phyloP scores from a whole-genome alignment of 352 stramenopile genomes.

The Phytophthora hibernalis region DNA sequence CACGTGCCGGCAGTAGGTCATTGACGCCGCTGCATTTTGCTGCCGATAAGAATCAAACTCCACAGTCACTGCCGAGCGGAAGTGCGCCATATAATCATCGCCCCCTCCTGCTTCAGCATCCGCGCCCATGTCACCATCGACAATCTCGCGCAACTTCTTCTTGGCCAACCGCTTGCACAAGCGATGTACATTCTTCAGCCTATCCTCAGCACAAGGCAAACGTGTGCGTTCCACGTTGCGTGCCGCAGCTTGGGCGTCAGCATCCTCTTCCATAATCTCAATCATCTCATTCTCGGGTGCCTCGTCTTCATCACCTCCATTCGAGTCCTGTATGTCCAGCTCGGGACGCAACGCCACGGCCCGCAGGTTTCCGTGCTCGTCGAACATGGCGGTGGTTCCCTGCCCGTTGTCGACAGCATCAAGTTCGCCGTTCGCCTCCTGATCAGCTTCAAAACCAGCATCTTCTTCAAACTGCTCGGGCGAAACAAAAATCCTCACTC shows the following conservation, averaged over 20 bases:
- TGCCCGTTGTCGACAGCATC: constrained; percentile 64
- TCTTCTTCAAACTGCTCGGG: constrained; percentile 69
- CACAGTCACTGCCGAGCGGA: constrained; percentile 52
- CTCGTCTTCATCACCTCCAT: constrained; percentile 32
- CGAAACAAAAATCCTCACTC: constrained; percentile 59
- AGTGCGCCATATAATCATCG: constrained; percentile 73
- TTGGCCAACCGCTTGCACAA: constrained; percentile 80
- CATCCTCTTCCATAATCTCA: constrained; percentile 70
- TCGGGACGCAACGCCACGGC: constrained; percentile 40
- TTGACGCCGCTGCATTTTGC: constrained; percentile 84
- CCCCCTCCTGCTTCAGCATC: constrained; percentile 48
- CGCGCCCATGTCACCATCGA: constrained; percentile 69
- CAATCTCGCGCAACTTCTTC: constrained; percentile 74
- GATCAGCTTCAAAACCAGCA: constrained; percentile 47
- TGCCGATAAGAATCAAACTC: constrained; percentile 68
- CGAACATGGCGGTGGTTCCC: constrained; percentile 73
- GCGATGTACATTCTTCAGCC: constrained; percentile 66
- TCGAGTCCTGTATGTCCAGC: constrained; percentile 16
- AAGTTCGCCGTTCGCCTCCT: constrained; percentile 33
- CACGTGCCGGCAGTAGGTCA: constrained; percentile 81
- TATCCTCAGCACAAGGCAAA: constrained; percentile 69
- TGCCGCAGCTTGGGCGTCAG: constrained; percentile 27
- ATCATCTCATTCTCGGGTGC: constrained; percentile 68
- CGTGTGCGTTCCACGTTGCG: constrained; percentile 57
- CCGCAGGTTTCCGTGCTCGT: constrained; percentile 78